Conservation (phyloP, 306 rosid species). For the Dalbergia oliveri region DNA sequence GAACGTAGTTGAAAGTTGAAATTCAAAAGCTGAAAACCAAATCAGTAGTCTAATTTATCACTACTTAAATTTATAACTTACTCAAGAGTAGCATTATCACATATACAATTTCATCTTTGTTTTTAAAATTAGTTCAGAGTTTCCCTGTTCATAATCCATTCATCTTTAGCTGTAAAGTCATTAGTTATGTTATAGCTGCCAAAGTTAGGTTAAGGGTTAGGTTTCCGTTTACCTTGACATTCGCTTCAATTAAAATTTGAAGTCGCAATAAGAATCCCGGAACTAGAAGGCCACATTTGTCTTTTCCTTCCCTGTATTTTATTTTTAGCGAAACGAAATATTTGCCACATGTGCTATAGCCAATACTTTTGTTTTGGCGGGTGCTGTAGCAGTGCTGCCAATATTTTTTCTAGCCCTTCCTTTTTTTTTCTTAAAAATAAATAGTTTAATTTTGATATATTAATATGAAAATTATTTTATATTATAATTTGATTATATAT, state of each 20-base stretch:
- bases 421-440: no score
- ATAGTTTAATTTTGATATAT: no score
- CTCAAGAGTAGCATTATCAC: not conserved
- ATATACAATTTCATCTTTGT: not conserved
- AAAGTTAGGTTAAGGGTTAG: conserved; percentile 51
- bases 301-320: not conserved
- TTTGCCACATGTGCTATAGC: no score
- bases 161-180: conserved; percentile 29
- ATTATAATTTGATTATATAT: no score
- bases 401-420: no score
- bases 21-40: not conserved
- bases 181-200: not conserved
- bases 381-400: no score
- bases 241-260: not conserved
- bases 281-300: not conserved
- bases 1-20: conserved; percentile 11
- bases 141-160: not conserved
- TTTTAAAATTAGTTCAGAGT: not conserved
- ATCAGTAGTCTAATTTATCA: not conserved
- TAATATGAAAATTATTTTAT: no score
- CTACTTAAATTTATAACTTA: not conserved
- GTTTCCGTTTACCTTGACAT: conserved; percentile 33
- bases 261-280: not conserved
- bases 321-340: no score
- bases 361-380: no score